A percentile compares a stretch with the other conserved stretches of the same genome.
phyloP scores from a whole-genome alignment of 768 basidiomycete genomes.

The Amanita thiersii region DNA sequence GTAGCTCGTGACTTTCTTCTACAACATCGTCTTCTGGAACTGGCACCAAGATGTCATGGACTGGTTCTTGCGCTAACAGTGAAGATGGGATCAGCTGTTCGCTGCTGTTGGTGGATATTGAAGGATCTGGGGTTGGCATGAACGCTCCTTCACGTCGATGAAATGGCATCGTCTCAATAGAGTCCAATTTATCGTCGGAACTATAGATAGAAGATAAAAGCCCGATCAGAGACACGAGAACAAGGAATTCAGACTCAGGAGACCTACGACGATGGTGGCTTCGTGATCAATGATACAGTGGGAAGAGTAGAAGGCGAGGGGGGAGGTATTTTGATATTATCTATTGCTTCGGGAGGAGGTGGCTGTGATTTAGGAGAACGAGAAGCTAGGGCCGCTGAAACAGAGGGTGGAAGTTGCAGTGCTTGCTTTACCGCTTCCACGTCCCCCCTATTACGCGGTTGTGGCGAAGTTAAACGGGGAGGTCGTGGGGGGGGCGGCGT shows the following conservation, averaged over 20 bases:
- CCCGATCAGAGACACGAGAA: constrained; percentile 6
- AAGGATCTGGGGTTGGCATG: constrained; percentile 30
- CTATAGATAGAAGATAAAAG: constrained; percentile 5
- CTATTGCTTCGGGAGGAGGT: too few species aligned
- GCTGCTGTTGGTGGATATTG: constrained; percentile 14
- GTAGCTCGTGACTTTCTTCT: too few species aligned
- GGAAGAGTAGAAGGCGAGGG: too few species aligned
- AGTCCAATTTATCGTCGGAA: not conserved
- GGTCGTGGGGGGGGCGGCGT: constrained; percentile 52
- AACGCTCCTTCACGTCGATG: constrained; percentile 64
- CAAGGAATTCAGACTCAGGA: constrained; percentile 14
- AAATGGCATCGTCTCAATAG: constrained; percentile 17
- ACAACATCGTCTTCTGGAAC: not conserved
- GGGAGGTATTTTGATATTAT: too few species aligned
- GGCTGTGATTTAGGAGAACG: constrained; percentile 17
- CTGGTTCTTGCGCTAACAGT: constrained; percentile 10
- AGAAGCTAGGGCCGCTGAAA: constrained; percentile 35
- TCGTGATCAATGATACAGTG: too few species aligned
- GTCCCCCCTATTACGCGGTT: constrained; percentile 35
- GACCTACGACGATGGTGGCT: too few species aligned
- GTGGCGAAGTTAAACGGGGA: constrained; percentile 53
- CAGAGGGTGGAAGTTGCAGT: constrained; percentile 50
- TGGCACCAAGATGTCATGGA: not conserved
- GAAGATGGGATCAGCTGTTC: constrained; percentile 7
- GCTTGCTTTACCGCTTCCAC: constrained; percentile 52